phyloP scores from a whole-genome alignment of 768 basidiomycete genomes.

The Psilocybe tampanensis region DNA sequence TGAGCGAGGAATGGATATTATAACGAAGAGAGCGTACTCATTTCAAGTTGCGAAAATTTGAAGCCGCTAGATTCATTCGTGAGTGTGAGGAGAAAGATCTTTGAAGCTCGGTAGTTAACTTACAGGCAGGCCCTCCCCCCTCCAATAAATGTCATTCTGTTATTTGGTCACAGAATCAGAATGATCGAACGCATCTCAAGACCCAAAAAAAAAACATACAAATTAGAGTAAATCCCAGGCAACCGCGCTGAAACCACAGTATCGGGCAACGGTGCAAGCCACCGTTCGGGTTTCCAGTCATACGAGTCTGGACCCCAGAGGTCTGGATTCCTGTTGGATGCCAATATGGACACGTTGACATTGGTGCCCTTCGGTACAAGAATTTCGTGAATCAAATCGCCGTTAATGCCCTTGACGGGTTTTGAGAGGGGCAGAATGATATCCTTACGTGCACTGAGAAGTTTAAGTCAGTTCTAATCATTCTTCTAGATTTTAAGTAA shows the following conservation, averaged over 20 bases:
- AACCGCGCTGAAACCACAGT: constrained; percentile 15
- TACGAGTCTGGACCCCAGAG: constrained; percentile 36
- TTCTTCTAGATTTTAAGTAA: not conserved
- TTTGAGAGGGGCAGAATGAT: constrained; percentile 12
- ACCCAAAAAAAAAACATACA: constrained; percentile 10
- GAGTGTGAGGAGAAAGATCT: not conserved
- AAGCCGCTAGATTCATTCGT: constrained; percentile 28
- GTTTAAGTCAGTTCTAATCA: not conserved
- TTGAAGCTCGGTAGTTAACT: not conserved
- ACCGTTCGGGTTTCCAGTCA: constrained; percentile 28
- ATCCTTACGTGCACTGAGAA: not conserved
- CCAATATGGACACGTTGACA: constrained; percentile 38
- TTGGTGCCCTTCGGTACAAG: constrained; percentile 42
- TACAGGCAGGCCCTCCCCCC: constrained; percentile 26
- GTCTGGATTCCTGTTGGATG: constrained; percentile 36
- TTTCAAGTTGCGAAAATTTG: constrained; percentile 46
- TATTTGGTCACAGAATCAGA: not conserved
- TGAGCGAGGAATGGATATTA: not conserved
- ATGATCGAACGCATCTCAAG: not conserved
- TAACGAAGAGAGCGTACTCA: constrained; percentile 32
- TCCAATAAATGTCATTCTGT: constrained; percentile 26
- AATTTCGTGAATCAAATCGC: constrained; percentile 36
- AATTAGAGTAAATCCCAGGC: constrained; percentile 21
- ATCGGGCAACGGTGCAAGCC: constrained; percentile 23
- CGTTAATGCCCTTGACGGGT: constrained; percentile 41